Base-by-base conservation (phyloP, 768 basidiomycete species). In the Leccinum barrowsii region DNA sequence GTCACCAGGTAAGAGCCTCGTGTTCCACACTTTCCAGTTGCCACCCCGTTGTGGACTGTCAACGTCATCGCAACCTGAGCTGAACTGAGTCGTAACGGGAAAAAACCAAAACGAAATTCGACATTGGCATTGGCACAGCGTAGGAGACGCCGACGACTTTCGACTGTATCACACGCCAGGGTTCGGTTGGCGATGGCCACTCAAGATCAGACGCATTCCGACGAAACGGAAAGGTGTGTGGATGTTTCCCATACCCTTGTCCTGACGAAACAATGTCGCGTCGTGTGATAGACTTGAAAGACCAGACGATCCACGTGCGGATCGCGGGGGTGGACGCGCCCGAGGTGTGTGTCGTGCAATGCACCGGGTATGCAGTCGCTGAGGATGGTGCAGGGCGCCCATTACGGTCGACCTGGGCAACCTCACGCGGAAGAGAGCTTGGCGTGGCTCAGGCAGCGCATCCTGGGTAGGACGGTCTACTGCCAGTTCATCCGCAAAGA, bases 281-380 rank as follows among this genome's bases (percentile, higher is more conserved):
- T 42, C 40, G 46, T 19, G 56, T 4, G 30, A 54, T 21, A 92
- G 93, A 84, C 0, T 77, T 95, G 50, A 90, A 84, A 68, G 83
- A 87, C 60, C 76, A 92, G 64, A 97, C 95, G 2, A 77, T 98
- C 17, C 88, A 91, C 66, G 85, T 98, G 28, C 85, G 95, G 13
- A 83, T 98, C 28, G 91, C 91, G 13, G 95, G 92, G 0, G 85
- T 94, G 5, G 95, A 98, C 69, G 95, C 95, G 1, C 95, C 95
- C 0, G 95, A 98, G 79, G 92, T 90, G 63, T 30, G 69, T 30
- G 53, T 55, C 28, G 34, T 21, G 3, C 12, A 2, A 24, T 42
- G 10, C n/a, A 19, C 10, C 10, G n/a, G n/a, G 10, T 0, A 42
- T 42, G 10, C n/a, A 42, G 15, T 19, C 40, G n/a, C 10, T 42